Conservation (phyloP, 371 early-diverging fungal genomes). For the Paramicrosporidium saccamoebae region DNA sequence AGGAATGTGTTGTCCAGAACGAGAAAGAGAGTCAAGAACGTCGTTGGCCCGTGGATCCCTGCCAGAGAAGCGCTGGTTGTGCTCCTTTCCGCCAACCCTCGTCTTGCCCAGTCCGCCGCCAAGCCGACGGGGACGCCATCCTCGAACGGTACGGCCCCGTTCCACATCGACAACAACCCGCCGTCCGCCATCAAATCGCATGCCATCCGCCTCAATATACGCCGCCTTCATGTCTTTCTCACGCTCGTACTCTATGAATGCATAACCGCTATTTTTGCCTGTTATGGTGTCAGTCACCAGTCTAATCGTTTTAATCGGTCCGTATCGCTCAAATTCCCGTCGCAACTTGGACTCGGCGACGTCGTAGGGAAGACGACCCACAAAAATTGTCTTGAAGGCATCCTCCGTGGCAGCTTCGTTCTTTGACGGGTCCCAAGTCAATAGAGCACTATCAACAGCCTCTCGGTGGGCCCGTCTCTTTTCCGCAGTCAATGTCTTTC, state of each 20-base stretch:
- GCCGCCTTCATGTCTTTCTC: conserved; percentile 71
- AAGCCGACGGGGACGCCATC: conserved; percentile 57
- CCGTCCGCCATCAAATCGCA: conserved; percentile 46
- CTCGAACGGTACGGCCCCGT: conserved; percentile 76
- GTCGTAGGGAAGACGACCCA: conserved; percentile 47
- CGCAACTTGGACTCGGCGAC: conserved; percentile 39
- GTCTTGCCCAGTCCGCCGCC: conserved; percentile 73
- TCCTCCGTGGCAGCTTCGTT: conserved; percentile 33
- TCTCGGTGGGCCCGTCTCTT: conserved; percentile 8
- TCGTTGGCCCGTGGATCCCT: no score
- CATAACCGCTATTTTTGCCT: conserved; percentile 55
- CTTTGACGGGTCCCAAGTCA: conserved; percentile 24
- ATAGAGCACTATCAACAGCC: conserved; percentile 11
- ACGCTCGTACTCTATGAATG: conserved; percentile 73
- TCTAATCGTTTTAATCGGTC: conserved; percentile 36
- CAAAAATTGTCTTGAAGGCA: conserved; percentile 69
- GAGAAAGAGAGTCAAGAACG: no score
- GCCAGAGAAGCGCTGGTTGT: no score
- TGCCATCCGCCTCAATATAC: conserved; percentile 57
- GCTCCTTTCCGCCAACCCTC: conserved; percentile 18
- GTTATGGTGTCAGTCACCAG: conserved; percentile 20
- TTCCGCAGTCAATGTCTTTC: conserved; percentile 5
- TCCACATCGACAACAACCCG: conserved; percentile 81
- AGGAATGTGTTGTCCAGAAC: no score
- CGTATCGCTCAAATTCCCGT: conserved; percentile 46